Base-by-base conservation (phyloP, 768 basidiomycete species). In the Psilocybe azurescens region DNA sequence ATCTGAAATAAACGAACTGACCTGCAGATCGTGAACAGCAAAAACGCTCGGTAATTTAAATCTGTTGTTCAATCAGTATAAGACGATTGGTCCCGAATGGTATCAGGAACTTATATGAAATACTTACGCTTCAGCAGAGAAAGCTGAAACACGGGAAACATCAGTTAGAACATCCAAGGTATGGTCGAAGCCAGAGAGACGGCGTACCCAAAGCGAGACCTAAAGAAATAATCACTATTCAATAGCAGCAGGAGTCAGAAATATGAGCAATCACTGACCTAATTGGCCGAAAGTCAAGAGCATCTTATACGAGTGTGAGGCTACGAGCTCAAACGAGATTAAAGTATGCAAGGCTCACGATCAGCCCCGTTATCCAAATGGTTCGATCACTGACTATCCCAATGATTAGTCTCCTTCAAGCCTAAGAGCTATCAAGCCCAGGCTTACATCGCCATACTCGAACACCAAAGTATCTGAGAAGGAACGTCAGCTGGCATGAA, bases 391-490 rank as follows among this genome's bases (percentile, higher is more conserved):
- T 89, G 65, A 90, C 88, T 89, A 54, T 41, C 20, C 29, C 46
- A 38, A 1, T 20, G 6, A 18, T 56, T 53, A 55, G 29, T 53
- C 16, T 58, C 64, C 36, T 61, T 20, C 48, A 39, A 38, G 29
- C 14, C 20, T 20, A 36, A 10, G 44, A 20, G 11, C 33, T 28
- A 20, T 13, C 47, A 29, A 14, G 20, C 14, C 24, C 13, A 66
- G 7, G 69, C 80, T 66, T 69, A 89, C 88, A 89, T 73, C 88
- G 73, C 84, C 86, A 90, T 20, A 89, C 88, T 29, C 87, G 81
- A 55, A 87, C 69, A 0, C 79, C 82, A 59, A 89, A 89, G 53
- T 80, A 79, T 33, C 87, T 88, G 56, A 48, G 46, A 33, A 33
- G 33, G 28, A 49, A 50, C 14, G 54, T n/a, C 60, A 18, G 13